Base-by-base conservation (phyloP, 148 eudicot genomes). In the Salicornia ramosissima region DNA sequence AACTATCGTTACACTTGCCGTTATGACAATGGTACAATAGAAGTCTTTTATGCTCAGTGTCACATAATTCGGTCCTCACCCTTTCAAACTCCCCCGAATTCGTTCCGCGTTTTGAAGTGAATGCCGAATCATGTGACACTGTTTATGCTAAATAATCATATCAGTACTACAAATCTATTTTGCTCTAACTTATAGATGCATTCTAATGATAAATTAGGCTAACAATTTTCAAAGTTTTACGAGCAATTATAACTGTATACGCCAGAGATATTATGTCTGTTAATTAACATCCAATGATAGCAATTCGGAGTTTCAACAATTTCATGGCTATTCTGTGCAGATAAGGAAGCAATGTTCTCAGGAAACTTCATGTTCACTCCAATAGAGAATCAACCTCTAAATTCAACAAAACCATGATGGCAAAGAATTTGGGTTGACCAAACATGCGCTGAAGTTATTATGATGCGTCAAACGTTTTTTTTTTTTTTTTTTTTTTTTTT, bases 341-440 rank as follows among this genome's bases (percentile, higher is more conserved):
- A 80, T 58, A 77, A 65, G 57, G 83, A 77, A 52, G 79, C 86
- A 33, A 77, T 83, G 81, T 75, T 62, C 61, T 80, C 86, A 2
- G 83, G 86, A 64, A 83, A 80, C 77, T 83, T 83, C 70, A 57
- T 58, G 79, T 83, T 83, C 79, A 80, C 79, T 14, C 29, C 83
- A 50, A 66, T 83, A 13, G 77, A 74, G 71, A 61, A 67, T 22
- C 65, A 71, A 24, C 26, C 39, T 18, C 25, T 28, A 10, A 40
- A 50, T 62, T 61, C 39, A 43, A 58, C 64, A 46, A 64, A 43
- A 70, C 47, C 50, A 18, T 68, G 58, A 57, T 56, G 69, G 61
- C 45, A 31, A 42, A 68, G 61, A 69, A 12, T 69, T 57, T 31
- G 18, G 33, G 66, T 47, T 33, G 67, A 52, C 22, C 69, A 33